Conservation (phyloP, 1,284 basidiomycete species). For the Coniferiporia weirii region DNA sequence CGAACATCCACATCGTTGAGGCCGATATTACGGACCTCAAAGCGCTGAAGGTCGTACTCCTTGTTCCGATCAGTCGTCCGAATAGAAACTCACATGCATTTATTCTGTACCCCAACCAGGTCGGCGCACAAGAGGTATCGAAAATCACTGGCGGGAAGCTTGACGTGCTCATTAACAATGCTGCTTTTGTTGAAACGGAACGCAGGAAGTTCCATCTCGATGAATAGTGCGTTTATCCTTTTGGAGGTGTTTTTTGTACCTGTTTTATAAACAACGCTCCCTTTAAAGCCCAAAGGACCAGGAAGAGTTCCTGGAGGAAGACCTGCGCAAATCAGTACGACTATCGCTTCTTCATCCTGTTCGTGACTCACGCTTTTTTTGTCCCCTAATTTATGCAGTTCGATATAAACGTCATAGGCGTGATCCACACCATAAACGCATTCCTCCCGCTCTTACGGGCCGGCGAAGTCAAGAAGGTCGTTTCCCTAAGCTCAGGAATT, state of each 20-base stretch:
- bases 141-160: constrained; percentile 29
- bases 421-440: constrained; percentile 32
- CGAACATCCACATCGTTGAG: constrained; percentile 29
- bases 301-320: constrained; percentile 22
- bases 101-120: constrained; percentile 4
- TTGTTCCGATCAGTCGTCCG: neutral
- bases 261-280: neutral
- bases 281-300: neutral
- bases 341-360: constrained; percentile 5
- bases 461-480: constrained; percentile 33
- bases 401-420: constrained; percentile 35
- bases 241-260: neutral
- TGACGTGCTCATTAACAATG: constrained; percentile 35
- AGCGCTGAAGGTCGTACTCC: constrained; percentile 23
- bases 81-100: neutral
- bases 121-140: constrained; percentile 23
- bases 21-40: constrained; percentile 29
- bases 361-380: constrained; percentile 2
- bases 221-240: constrained; percentile 17
- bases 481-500: constrained; percentile 29
- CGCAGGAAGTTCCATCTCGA: constrained; percentile 15
- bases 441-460: constrained; percentile 37
- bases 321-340: constrained; percentile 23
- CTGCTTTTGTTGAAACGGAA: constrained; percentile 18
- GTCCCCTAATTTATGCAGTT: constrained; percentile 18